These are phyloP conservation scores for Aspergillus fijiensis DNA, from an alignment of 2,329 filamentous ascomycete genomes.

Conservation along the genomic window DNA sequence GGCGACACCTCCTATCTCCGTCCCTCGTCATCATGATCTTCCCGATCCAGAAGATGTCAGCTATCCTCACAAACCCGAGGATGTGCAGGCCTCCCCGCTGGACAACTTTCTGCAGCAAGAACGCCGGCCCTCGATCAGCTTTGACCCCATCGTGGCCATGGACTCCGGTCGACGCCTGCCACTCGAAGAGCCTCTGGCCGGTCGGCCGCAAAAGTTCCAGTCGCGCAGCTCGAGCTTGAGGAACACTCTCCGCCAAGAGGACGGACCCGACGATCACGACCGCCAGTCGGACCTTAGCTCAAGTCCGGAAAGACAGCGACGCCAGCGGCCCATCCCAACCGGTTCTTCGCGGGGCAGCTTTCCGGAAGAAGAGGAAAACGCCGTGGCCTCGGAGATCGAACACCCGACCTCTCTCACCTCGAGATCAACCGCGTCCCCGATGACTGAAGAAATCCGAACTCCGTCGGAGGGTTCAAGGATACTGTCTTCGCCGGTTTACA, in stretches of 20 bases:
- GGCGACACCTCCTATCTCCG: constrained; percentile 46
- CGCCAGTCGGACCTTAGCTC: constrained; percentile 21
- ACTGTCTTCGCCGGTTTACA: constrained; percentile 38
- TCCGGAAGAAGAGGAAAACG: constrained; percentile 16
- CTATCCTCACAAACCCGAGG: constrained; percentile 40
- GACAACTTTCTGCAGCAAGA: constrained; percentile 42
- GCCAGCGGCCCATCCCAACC: constrained; percentile 29
- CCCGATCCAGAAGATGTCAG: constrained; percentile 26
- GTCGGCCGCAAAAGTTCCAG: constrained; percentile 31
- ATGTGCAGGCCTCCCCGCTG: constrained; percentile 38
- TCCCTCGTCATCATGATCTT: constrained; percentile 42
- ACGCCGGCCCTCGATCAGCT: constrained; percentile 43
- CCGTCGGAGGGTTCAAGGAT: constrained; percentile 40
- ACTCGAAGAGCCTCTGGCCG: constrained; percentile 41
- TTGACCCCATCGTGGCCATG: constrained; percentile 43
- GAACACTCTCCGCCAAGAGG: constrained; percentile 38
- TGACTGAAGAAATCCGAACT: constrained; percentile 42
- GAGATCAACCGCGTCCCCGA: constrained; percentile 44
- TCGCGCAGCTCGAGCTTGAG: constrained; percentile 36
- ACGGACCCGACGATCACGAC: constrained; percentile 21
- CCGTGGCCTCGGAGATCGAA: constrained; percentile 32
- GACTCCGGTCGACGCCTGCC: constrained; percentile 40
- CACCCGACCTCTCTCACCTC: constrained; percentile 47
- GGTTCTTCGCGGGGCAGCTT: constrained; percentile 26
- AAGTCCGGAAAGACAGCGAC: constrained; percentile 24